Evolutionary conservation across 2,329 filamentous ascomycete species (phyloP), one percentile per base, ranked within the genome.

Genomic region (Aspergillus japonicus): DNA sequence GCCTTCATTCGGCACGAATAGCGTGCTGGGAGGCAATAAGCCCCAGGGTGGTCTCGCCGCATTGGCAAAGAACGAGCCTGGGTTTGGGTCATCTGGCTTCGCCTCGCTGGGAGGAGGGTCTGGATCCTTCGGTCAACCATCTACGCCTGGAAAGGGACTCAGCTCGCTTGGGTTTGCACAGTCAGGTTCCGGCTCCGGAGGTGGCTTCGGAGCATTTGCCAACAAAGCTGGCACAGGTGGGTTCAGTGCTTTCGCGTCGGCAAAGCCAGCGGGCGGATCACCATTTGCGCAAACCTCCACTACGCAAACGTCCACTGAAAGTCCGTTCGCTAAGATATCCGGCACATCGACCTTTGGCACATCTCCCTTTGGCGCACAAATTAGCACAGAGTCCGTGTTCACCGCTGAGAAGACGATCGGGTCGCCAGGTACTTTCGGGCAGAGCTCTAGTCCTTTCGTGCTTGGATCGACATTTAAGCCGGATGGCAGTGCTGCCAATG

Each of bases 391-490:
- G 8, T 68, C 71, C 1, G 57, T 71, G 5, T 76, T 77, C 57
- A 29, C 64, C 3, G 51, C 69, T 19, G 68, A 71, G 51, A 71
- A 71, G 29, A 57, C 65, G 16, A 62, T 60, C 5, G 68, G 69
- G 42, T 54, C 71, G 23, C 72, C 71, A 54, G 68, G 67, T 31
- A 54, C 67, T 0, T 75, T 77, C 54, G 73, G 71, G 5, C 47
- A 68, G 26, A 64, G 67, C 7, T 54, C 66, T 14, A 60, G 67
- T 59, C 68, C 69, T n/a, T 82, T 82, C 63, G 71, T 69, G 7
- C 64, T 81, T 23, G 76, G 75, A 2, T 78, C 80, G 24, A 74
- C 74, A 11, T 81, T 82, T 62, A 80, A 80, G 64, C 69, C 69
- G 3, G 79, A 81, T 59, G 73, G 70, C 8, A 73, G 72, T 14